A percentile compares a stretch with the other conserved stretches of the same genome.
Conservation (phyloP, 1,284 basidiomycete species). For the Phellopilus nigrolimitatus region DNA sequence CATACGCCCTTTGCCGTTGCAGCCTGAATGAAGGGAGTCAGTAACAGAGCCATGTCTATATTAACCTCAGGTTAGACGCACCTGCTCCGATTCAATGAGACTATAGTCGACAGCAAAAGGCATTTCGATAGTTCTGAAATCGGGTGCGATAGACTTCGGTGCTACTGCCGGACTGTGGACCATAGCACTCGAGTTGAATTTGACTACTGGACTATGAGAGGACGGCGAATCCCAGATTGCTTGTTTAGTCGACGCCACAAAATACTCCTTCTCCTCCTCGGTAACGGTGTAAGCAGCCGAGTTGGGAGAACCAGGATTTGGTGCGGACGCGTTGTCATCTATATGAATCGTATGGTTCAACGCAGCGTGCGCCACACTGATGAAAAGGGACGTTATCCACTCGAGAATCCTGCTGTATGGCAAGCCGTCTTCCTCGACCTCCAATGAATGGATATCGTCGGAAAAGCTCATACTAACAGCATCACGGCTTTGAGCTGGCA, state of each 20-base stretch:
- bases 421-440: neutral
- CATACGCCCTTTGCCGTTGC: constrained; percentile 17
- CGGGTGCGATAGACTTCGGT: neutral
- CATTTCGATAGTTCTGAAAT: neutral
- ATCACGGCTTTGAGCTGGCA: neutral
- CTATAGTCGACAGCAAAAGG: constrained; percentile 3
- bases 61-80: neutral
- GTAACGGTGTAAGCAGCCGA: neutral
- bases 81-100: neutral
- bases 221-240: neutral
- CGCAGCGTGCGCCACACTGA: constrained; percentile 8
- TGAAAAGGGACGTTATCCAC: constrained; percentile 17
- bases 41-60: neutral
- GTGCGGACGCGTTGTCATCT: neutral
- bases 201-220: neutral
- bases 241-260: neutral
- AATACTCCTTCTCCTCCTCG: neutral
- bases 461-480: neutral
- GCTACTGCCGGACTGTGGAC: neutral
- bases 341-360: constrained; percentile 1
- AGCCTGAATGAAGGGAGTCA: neutral
- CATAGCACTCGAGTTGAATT: neutral
- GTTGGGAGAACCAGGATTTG: neutral
- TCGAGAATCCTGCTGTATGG: constrained; percentile 9
- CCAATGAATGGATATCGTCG: neutral